Base-by-base conservation (phyloP, 495 filamentous ascomycete species). In the Penicillium argentinense region DNA sequence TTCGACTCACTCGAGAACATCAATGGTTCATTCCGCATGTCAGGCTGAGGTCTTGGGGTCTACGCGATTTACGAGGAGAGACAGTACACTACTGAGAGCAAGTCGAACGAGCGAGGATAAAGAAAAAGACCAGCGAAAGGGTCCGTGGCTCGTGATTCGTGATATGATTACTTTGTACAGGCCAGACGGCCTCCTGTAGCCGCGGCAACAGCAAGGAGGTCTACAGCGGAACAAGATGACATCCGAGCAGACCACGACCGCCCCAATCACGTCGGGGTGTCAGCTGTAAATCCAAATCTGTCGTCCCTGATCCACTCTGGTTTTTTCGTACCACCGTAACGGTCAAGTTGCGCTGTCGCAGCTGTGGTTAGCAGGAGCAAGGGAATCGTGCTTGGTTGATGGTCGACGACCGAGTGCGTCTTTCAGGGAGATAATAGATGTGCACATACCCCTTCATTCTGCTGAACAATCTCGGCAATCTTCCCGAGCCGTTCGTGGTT, bases 401-500 rank as follows among this genome's bases (percentile, higher is more conserved):
- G n/a, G n/a, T n/a, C n/a, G n/a, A n/a, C n/a, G n/a, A n/a, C n/a
- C n/a, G n/a, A n/a, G n/a, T n/a, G n/a, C n/a, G n/a, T n/a, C n/a
- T n/a, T n/a, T n/a, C n/a, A n/a, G n/a, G n/a, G n/a, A n/a, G n/a
- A n/a, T 8, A 7, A 22, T 13, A 26, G 27, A 21, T 11, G 21
- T 39, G 19, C 33, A 62, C 89, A 72, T 83, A 96, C 92, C 55
- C 88, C 89, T 79, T 97, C 91, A 58, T 88, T 95, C 33, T 87
- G 83, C 54, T 87, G 81, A 8, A 97, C 91, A 25, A 82, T 78
- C 57, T 96, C 84, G 27, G 83, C 87, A 11, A 99, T 86, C 65
- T 86, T 95, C 42, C 77, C 78, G 12, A 99, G 78, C 47, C 81
- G 84, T 57, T 95, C 89, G 59, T 97, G 85, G 61, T 97, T 97